These are phyloP conservation scores for Salix purpurea DNA, from an alignment of 345 rosid genomes.

Conservation along the genomic window DNA sequence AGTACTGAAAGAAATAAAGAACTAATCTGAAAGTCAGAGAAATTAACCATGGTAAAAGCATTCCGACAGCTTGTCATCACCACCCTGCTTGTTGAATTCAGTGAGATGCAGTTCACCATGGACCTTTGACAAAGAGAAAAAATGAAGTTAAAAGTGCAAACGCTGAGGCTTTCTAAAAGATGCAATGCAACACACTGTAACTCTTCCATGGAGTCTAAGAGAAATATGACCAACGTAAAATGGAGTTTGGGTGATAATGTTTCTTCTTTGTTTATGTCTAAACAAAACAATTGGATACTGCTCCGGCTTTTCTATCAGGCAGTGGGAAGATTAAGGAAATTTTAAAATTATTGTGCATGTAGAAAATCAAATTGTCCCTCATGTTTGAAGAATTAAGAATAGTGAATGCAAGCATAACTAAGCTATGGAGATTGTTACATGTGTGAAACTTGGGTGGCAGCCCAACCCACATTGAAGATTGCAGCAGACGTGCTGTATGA, in stretches of 20 bases:
- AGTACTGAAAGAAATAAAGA: neutral
- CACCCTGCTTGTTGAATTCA: slow-evolving; percentile 85
- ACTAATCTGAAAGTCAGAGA: slow-evolving; percentile 4
- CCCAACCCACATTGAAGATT: slow-evolving; percentile 94
- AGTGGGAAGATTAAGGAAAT: neutral
- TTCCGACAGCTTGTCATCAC: slow-evolving; percentile 86
- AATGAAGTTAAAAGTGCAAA: neutral
- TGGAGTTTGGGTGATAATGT: neutral
- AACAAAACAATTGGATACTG: neutral
- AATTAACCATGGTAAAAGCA: slow-evolving; percentile 86
- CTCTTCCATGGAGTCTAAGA: neutral
- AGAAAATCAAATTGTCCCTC: neutral
- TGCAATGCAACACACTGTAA: neutral
- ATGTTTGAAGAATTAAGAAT: neutral
- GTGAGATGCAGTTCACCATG: slow-evolving; percentile 83
- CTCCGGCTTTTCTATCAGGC: neutral
- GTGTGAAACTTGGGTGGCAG: slow-evolving; percentile 96
- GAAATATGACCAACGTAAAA: neutral
- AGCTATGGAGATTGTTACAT: slow-evolving; percentile 49
- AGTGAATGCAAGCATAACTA: slow-evolving; percentile 5
- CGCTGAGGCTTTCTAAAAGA: neutral
- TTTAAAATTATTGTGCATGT: neutral
- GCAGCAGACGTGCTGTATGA: slow-evolving; percentile 85
- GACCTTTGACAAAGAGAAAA: slow-evolving; percentile 51
- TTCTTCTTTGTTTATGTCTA: neutral